Conservation (phyloP, 139 green algal species). For the Raphidocelis subcapitata region DNA sequence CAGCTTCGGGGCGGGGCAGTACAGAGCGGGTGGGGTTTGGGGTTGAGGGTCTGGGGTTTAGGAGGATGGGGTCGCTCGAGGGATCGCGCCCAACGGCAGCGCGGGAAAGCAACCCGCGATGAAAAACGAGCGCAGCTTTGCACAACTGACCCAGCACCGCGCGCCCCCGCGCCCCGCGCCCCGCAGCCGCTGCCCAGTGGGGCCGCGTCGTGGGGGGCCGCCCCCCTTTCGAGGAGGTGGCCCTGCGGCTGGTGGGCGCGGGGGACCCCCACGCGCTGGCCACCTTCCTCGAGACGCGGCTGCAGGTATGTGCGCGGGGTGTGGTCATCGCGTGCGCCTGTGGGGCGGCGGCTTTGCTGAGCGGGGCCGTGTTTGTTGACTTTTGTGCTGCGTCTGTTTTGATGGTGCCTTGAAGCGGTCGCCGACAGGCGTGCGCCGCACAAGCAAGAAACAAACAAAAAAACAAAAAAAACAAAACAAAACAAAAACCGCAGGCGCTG, state of each 20-base stretch:
- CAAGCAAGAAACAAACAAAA: not conserved
- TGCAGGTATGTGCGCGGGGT: slow-evolving; percentile 10
- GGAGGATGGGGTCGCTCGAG: no score
- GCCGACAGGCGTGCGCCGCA: not conserved
- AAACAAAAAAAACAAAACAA: not conserved
- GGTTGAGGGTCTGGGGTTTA: no score
- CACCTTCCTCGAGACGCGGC: slow-evolving; percentile 45
- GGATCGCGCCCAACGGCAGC: no score
- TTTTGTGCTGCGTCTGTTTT: no score
- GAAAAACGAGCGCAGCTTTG: no score
- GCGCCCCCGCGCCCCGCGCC: no score
- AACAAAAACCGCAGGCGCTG: slow-evolving; percentile 19
- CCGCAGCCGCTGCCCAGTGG: slow-evolving; percentile 3
- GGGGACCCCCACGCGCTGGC: slow-evolving; percentile 31
- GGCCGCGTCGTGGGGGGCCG: slow-evolving; percentile 35
- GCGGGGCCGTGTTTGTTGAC: no score
- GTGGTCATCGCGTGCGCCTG: no score
- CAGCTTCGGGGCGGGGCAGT: slow-evolving; percentile 45
- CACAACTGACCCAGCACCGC: no score
- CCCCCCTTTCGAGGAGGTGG: slow-evolving; percentile 87
- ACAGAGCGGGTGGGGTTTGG: slow-evolving; percentile 34
- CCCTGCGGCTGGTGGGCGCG: slow-evolving; percentile 73
- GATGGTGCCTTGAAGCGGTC: no score
- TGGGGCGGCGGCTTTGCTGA: no score
- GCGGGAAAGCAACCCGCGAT: no score